Evolutionary conservation across 257 asterid species (phyloP).

Genomic region (Oldenlandia corymbosa): DNA sequence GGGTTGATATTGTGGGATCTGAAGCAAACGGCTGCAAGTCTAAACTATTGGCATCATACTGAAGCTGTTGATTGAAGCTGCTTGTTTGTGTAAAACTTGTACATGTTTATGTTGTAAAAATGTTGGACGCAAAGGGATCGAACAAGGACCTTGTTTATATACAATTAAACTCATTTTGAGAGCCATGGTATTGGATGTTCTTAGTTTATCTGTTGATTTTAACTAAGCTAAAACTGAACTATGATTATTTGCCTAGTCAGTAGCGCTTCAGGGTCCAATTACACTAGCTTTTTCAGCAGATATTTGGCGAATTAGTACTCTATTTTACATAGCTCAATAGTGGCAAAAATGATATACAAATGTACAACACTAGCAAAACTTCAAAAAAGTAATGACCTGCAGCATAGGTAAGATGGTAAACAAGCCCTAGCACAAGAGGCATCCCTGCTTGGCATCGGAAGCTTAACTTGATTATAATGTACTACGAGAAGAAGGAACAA

Average conservation of each 20-base stretch:
- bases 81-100: background rate
- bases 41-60: constrained; percentile 35
- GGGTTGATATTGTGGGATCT: constrained; percentile 71
- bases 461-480: constrained; percentile 45
- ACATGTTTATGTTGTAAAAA: background rate
- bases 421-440: constrained; percentile 28
- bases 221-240: no score
- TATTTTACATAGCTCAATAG: background rate
- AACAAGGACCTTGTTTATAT: no score
- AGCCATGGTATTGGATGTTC: no score
- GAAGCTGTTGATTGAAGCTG: constrained; percentile 7
- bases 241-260: background rate
- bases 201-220: no score
- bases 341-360: background rate
- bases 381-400: constrained; percentile 21
- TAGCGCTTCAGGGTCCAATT: background rate
- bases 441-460: constrained; percentile 60
- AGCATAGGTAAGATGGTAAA: constrained; percentile 43
- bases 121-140: background rate
- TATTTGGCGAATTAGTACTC: background rate
- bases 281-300: background rate
- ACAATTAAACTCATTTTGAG: no score
- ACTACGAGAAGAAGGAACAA: constrained; percentile 40
- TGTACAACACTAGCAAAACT: no score
- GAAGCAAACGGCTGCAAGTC: constrained; percentile 43